Conservation (phyloP, 257 asterid species). For the Paraleonurus japonicus region DNA sequence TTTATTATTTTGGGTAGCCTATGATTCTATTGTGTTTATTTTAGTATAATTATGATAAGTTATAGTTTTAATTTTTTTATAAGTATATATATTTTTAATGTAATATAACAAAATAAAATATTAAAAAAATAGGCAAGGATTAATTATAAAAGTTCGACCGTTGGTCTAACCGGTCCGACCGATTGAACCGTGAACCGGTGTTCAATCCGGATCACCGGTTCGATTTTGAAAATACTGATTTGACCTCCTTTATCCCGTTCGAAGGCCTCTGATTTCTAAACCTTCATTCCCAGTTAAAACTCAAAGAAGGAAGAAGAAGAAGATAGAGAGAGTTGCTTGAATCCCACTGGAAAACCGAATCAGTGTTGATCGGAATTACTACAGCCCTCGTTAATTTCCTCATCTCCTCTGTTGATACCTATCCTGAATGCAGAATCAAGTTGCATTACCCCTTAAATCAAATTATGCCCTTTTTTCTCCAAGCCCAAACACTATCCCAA, state of each 20-base stretch:
- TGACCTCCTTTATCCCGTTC: neutral
- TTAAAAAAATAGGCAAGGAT: too few relatives aligned
- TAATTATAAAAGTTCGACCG: too few relatives aligned
- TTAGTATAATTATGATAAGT: too few relatives aligned
- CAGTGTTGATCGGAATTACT: neutral
- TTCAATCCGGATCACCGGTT: too few relatives aligned
- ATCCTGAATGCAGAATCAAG: slow-evolving; percentile 69
- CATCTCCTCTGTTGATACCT: neutral
- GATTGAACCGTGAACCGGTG: too few relatives aligned
- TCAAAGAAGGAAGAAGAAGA: neutral
- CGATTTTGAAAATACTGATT: too few relatives aligned
- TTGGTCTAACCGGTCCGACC: too few relatives aligned
- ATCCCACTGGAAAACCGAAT: neutral
- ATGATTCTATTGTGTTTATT: too few relatives aligned
- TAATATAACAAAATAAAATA: too few relatives aligned
- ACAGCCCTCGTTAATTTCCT: neutral
- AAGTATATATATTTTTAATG: too few relatives aligned
- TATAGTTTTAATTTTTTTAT: too few relatives aligned
- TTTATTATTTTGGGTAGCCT: too few relatives aligned
- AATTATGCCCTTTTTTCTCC: slow-evolving; percentile 42
- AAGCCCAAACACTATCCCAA: slow-evolving; percentile 42
- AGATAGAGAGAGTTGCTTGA: neutral
- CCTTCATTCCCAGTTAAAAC: neutral
- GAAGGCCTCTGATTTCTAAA: neutral
- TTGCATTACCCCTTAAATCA: slow-evolving; percentile 41